These are phyloP conservation scores for Sechiopsis laciniata DNA, from an alignment of 306 rosid species.

Conservation along the genomic window DNA sequence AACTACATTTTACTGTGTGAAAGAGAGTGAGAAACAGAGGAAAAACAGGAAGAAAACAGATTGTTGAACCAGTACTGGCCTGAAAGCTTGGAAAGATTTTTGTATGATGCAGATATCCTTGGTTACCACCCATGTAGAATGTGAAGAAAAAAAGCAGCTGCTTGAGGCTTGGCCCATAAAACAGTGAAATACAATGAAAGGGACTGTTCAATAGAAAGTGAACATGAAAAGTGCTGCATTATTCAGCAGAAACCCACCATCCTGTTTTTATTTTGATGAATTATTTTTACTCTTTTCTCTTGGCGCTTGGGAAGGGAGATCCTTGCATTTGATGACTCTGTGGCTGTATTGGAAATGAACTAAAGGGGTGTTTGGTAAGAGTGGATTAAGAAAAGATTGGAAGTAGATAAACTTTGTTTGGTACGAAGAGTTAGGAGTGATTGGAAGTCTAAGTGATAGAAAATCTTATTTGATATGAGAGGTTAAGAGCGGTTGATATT, in stretches of 20 bases:
- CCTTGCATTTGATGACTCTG: not conserved
- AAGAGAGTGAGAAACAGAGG: not conserved
- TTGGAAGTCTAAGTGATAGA: no score
- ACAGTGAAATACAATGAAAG: slow-evolving; percentile 21
- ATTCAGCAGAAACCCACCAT: not conserved
- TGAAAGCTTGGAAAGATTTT: slow-evolving; percentile 7
- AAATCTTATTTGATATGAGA: no score
- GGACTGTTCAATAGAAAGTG: slow-evolving; percentile 15
- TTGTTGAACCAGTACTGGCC: slow-evolving; percentile 17
- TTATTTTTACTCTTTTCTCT: slow-evolving; percentile 5
- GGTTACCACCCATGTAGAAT: slow-evolving; percentile 6
- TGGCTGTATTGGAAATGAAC: not conserved
- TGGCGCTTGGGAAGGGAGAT: not conserved
- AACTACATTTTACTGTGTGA: slow-evolving; percentile 1
- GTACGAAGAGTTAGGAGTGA: no score
- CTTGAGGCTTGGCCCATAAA: not conserved
- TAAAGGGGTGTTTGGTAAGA: not conserved
- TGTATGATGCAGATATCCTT: slow-evolving; percentile 12
- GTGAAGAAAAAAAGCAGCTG: slow-evolving; percentile 5
- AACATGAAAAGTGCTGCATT: slow-evolving; percentile 16
- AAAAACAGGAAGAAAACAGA: slow-evolving; percentile 17
- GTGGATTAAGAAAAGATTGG: no score
- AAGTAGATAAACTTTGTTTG: no score
- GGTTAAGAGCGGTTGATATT: no score
- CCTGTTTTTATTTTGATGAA: not conserved